These are phyloP conservation scores for Xylaria sp. DNA, from an alignment of 2,329 filamentous ascomycete genomes.

Conservation along the genomic window DNA sequence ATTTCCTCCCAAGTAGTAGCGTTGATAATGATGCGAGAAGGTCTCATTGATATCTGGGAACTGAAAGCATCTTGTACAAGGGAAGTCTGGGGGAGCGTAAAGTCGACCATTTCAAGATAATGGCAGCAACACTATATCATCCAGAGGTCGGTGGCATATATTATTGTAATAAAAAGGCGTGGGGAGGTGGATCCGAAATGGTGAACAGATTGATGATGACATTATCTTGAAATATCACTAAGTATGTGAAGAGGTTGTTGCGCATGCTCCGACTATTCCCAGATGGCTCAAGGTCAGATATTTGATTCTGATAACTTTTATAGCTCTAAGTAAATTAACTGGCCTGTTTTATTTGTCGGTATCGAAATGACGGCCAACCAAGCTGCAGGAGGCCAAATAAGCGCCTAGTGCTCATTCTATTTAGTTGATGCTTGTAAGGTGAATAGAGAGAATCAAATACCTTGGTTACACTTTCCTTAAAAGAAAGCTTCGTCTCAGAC, in stretches of 20 bases:
- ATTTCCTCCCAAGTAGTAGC: neutral
- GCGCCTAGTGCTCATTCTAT: neutral
- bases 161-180: neutral
- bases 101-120: neutral
- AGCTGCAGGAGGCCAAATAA: neutral
- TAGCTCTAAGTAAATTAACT: neutral
- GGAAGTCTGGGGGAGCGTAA: neutral
- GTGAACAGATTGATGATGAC: neutral
- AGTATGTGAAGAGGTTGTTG: neutral
- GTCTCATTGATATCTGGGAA: neutral
- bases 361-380: neutral
- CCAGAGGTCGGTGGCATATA: neutral
- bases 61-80: neutral
- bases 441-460: slow-evolving; percentile 1
- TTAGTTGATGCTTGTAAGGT: slow-evolving; percentile 4
- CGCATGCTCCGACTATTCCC: neutral
- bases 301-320: neutral
- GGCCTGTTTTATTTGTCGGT: neutral
- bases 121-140: neutral
- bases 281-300: neutral
- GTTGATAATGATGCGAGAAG: neutral
- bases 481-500: slow-evolving; percentile 35
- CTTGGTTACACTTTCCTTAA: slow-evolving; percentile 33
- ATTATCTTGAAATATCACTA: neutral
- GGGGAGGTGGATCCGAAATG: neutral